These are phyloP conservation scores for Pseudozyma hubeiensis DNA, from an alignment of 1,284 basidiomycete species.

Conservation along the genomic window DNA sequence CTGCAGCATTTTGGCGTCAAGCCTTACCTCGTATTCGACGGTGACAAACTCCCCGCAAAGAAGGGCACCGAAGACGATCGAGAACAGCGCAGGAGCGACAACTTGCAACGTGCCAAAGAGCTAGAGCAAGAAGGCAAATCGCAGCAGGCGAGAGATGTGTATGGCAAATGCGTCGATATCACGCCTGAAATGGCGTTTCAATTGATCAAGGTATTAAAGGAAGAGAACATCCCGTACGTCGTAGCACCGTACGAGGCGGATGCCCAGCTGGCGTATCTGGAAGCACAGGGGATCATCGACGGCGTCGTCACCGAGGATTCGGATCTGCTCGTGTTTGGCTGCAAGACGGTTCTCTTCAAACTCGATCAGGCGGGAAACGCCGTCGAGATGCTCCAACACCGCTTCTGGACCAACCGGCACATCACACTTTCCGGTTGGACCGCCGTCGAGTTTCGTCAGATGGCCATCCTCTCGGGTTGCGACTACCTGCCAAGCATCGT, in stretches of 20 bases:
- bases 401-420: slow-evolving; percentile 80
- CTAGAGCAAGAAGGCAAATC: slow-evolving; percentile 82
- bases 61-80: slow-evolving; percentile 86
- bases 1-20: slow-evolving; percentile 84
- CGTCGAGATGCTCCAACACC: slow-evolving; percentile 80
- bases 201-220: slow-evolving; percentile 82
- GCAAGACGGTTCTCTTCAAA: slow-evolving; percentile 74
- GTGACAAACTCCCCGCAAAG: slow-evolving; percentile 94
- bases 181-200: slow-evolving; percentile 98
- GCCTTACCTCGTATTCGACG: slow-evolving; percentile 96
- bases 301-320: slow-evolving; percentile 98
- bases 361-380: slow-evolving; percentile 74
- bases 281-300: slow-evolving; percentile 83
- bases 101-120: slow-evolving; percentile 76
- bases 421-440: slow-evolving; percentile 89
- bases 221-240: slow-evolving; percentile 74
- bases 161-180: slow-evolving; percentile 91
- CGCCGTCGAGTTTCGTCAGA: slow-evolving; percentile 86
- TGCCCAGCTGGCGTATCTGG: slow-evolving; percentile 93
- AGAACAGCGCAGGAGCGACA: slow-evolving; percentile 76
- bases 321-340: slow-evolving; percentile 96
- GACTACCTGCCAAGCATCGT: slow-evolving; percentile 78
- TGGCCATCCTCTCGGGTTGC: slow-evolving; percentile 97
- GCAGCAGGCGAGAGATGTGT: slow-evolving; percentile 85
- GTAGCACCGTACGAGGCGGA: slow-evolving; percentile 99